phyloP scores from a whole-genome alignment of 139 green algal genomes.

The Gonium pectorale region DNA sequence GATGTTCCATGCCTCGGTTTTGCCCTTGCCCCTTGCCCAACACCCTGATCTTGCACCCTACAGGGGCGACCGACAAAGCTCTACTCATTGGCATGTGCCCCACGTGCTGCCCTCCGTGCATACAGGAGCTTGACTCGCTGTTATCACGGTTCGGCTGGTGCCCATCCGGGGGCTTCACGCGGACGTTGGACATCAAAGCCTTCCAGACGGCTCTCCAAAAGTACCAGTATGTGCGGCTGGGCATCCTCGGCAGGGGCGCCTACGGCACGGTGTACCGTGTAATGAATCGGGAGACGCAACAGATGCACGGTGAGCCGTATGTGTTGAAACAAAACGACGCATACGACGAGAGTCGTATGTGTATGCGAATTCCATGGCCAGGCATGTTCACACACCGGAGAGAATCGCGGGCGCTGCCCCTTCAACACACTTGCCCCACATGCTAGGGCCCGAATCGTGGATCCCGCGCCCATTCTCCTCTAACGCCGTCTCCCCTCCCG shows the following conservation, averaged over 20 bases:
- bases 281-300: slow-evolving; percentile 57
- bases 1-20: background rate
- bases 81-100: background rate
- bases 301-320: slow-evolving; percentile 63
- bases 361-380: too few species aligned
- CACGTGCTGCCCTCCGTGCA: background rate
- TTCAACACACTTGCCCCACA: too few species aligned
- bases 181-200: background rate
- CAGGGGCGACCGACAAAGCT: too few species aligned
- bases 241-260: slow-evolving; percentile 20
- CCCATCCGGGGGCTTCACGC: background rate
- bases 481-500: background rate
- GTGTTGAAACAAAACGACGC: background rate
- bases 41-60: too few species aligned
- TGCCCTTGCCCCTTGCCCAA: too few species aligned
- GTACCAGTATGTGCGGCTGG: background rate
- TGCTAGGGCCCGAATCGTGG: too few species aligned
- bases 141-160: slow-evolving; percentile 5
- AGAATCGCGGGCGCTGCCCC: too few species aligned
- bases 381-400: too few species aligned
- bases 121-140: slow-evolving; percentile 10
- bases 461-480: background rate
- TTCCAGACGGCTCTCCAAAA: background rate
- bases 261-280: slow-evolving; percentile 66
- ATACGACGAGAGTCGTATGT: background rate